These are phyloP conservation scores for Phytophthora niederhauseri DNA, from an alignment of 352 stramenopile genomes.

Conservation along the genomic window DNA sequence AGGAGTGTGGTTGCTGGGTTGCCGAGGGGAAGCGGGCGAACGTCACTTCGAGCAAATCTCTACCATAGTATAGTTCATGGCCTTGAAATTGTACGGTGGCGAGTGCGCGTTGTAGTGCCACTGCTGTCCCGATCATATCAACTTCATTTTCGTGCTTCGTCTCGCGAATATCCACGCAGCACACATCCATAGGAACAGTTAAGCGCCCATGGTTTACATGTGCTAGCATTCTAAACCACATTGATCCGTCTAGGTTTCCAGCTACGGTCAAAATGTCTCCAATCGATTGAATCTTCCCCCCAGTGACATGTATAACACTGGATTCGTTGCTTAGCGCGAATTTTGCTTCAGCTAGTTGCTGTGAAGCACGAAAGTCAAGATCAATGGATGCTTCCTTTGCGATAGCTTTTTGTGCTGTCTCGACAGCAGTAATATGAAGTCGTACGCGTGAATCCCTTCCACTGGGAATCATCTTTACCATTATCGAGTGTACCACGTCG, in stretches of 20 bases:
- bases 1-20: neutral
- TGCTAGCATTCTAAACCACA: conserved; percentile 26
- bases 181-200: conserved; percentile 26
- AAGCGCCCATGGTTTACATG: conserved; percentile 25
- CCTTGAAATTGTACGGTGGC: conserved; percentile 19
- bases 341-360: neutral
- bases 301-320: conserved; percentile 8
- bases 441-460: neutral
- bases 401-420: neutral
- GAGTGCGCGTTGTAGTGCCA: conserved; percentile 22
- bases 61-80: conserved; percentile 13
- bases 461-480: neutral
- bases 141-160: conserved; percentile 15
- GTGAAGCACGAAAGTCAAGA: conserved; percentile 1
- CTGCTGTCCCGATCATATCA: conserved; percentile 25
- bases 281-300: conserved; percentile 5
- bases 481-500: neutral
- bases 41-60: conserved; percentile 20
- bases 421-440: conserved; percentile 5
- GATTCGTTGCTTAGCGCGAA: conserved; percentile 8
- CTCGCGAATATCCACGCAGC: conserved; percentile 32
- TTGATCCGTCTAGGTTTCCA: conserved; percentile 17
- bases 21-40: conserved; percentile 14
- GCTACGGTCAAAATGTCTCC: conserved; percentile 20
- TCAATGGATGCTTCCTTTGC: conserved; percentile 1